Evolutionary conservation across 495 filamentous ascomycete species (phyloP).

Genomic region (Talaromyces nanjingensis): DNA sequence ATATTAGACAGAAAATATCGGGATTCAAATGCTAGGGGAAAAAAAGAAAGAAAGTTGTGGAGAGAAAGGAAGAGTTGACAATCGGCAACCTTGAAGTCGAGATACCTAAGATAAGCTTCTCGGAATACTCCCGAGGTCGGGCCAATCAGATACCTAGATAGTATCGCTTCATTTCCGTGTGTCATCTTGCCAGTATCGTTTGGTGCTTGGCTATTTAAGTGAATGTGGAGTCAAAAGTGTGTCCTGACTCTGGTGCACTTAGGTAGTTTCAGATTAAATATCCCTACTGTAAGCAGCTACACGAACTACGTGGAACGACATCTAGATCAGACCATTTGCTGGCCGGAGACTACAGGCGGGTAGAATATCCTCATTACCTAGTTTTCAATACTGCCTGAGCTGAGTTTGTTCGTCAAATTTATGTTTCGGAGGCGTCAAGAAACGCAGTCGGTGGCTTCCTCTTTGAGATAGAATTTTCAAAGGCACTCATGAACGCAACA

Average conservation of each 20-base stretch:
- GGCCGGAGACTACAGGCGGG: too few relatives aligned
- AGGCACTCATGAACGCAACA: conserved; percentile 23
- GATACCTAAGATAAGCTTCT: neutral
- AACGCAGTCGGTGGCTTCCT: neutral
- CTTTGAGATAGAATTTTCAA: conserved; percentile 9
- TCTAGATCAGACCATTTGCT: too few relatives aligned
- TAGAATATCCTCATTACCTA: too few relatives aligned
- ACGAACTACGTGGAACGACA: too few relatives aligned
- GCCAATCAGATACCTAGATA: neutral
- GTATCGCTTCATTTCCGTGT: neutral
- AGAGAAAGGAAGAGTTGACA: neutral
- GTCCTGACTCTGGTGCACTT: too few relatives aligned
- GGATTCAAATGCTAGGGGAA: neutral
- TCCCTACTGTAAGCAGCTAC: too few relatives aligned
- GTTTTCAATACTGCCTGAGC: too few relatives aligned
- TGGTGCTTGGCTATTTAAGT: neutral
- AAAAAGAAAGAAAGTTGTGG: neutral
- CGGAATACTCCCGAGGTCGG: neutral
- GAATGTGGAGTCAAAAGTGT: too few relatives aligned
- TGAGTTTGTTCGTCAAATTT: too few relatives aligned
- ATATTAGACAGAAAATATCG: neutral
- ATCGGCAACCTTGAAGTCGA: neutral
- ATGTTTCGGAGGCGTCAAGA: neutral
- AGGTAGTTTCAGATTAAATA: too few relatives aligned
- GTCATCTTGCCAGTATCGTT: neutral